These are phyloP conservation scores for Paraurostyla sp. DNA, from an alignment of 73 alveolate species.

Conservation along the genomic window DNA sequence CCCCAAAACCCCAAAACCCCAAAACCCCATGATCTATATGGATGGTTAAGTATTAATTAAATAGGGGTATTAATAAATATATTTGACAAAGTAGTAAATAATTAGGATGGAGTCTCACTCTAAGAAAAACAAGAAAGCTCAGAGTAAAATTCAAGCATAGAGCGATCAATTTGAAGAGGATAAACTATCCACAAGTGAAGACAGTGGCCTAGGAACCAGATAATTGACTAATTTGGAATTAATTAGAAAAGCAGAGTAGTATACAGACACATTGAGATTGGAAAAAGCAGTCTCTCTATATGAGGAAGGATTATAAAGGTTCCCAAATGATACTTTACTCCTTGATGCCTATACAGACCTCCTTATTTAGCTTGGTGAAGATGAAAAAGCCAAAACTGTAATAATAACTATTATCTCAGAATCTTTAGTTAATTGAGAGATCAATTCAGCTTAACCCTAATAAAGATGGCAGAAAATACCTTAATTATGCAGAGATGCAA, in stretches of 20 bases:
- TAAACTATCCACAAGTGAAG: constrained; percentile 43
- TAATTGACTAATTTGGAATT: constrained; percentile 52
- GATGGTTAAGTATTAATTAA: too few relatives aligned
- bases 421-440: constrained; percentile 54
- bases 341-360: constrained; percentile 60
- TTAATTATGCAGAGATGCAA: constrained; percentile 68
- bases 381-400: constrained; percentile 55
- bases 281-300: constrained; percentile 62
- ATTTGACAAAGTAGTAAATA: too few relatives aligned
- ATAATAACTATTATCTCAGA: not conserved
- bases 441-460: constrained; percentile 64
- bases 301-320: constrained; percentile 52
- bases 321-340: constrained; percentile 54
- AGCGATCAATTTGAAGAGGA: constrained; percentile 40
- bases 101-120: too few relatives aligned
- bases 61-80: too few relatives aligned
- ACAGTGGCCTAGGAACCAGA: not conserved
- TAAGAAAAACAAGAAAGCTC: not conserved
- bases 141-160: not conserved
- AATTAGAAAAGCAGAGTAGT: constrained; percentile 47
- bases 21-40: too few relatives aligned
- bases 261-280: constrained; percentile 22
- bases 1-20: too few relatives aligned
- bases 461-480: constrained; percentile 73
- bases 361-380: constrained; percentile 62